phyloP scores from a whole-genome alignment of 2,329 filamentous ascomycete genomes.

The Colletotrichum spaethianum region DNA sequence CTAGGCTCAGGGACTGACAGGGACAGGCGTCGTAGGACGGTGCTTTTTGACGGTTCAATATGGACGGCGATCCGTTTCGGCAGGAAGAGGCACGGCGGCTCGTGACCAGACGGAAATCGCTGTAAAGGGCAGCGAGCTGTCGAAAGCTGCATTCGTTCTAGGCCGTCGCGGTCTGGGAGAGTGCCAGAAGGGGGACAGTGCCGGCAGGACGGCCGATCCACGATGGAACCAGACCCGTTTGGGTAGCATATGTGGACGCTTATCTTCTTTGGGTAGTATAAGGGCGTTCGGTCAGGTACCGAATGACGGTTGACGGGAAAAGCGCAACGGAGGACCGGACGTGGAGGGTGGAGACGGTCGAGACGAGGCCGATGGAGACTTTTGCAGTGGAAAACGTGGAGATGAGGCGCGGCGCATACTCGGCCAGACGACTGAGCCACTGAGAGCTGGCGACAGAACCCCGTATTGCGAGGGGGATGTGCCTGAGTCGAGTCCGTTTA shows the following conservation, averaged over 20 bases:
- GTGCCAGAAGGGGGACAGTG: conserved; percentile 38
- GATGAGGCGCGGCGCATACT: conserved; percentile 38
- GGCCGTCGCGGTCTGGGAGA: conserved; percentile 29
- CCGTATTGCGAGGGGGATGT: neutral
- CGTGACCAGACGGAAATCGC: conserved; percentile 37
- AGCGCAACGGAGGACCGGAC: conserved; percentile 33
- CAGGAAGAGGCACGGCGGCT: conserved; percentile 29
- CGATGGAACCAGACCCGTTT: conserved; percentile 7
- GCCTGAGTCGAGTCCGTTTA: neutral
- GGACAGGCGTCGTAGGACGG: conserved; percentile 24
- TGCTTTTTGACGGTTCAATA: conserved; percentile 21
- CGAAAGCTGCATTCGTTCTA: conserved; percentile 31
- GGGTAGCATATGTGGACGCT: neutral
- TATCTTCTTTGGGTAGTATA: conserved; percentile 17
- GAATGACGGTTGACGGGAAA: conserved; percentile 40
- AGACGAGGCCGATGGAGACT: conserved; percentile 26
- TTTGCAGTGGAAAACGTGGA: conserved; percentile 34
- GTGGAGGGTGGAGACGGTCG: conserved; percentile 6
- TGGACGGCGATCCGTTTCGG: conserved; percentile 39
- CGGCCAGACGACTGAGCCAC: conserved; percentile 37
- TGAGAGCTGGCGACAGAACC: neutral
- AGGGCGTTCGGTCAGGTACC: conserved; percentile 36
- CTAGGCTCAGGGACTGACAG: conserved; percentile 25
- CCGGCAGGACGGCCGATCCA: conserved; percentile 37
- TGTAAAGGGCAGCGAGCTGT: conserved; percentile 36